Evolutionary conservation across 345 rosid genomes (phyloP), one percentile per base, ranked within the genome.

Genomic region (Sisymbrium irio): DNA sequence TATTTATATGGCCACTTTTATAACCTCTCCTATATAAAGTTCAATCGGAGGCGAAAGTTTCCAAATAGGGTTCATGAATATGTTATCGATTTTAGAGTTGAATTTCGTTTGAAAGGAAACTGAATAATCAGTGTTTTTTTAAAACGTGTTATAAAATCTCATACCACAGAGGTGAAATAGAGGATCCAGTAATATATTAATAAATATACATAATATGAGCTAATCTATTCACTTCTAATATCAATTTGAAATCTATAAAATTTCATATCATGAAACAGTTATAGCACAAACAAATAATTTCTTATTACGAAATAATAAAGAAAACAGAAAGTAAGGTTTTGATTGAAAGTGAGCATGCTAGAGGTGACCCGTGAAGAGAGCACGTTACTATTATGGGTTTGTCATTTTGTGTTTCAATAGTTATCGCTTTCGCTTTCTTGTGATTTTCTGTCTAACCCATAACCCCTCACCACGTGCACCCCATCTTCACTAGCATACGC

Each of bases 331-430:
- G 22, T 50, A 42, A 67, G 17, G 55, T 60, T 53, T 66, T 67
- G 65, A 65, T 44, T 64, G 65, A 18, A 46, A 35, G 77, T 67
- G 62, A 59, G 62, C 71, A 44, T 20, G 51, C 33, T 45, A 69
- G 71, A 54, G 71, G 74, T 55, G 75, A 69, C 72, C 80, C 80
- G 80, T 77, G 80, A 77, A 70, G 76, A 57, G 11, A 70, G 72
- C 76, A 77, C 62, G 72, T 54, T 35, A 70, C 59, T 36, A 56
- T 55, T 10, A 46, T 76, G 33, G 54, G 32, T 65, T 70, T 77
- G 80, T 77, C 80, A 64, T 37, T 28, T 46, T 55, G 76, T 77
- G 76, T 63, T 63, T 63, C 20, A 64, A 63, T 47, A 25, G 66
- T 69, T 69, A 22, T 51, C 41, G 22, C 51, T 63, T 76, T 77